Base-by-base conservation (phyloP, 1,284 basidiomycete species). In the Athelia psychrophila region DNA sequence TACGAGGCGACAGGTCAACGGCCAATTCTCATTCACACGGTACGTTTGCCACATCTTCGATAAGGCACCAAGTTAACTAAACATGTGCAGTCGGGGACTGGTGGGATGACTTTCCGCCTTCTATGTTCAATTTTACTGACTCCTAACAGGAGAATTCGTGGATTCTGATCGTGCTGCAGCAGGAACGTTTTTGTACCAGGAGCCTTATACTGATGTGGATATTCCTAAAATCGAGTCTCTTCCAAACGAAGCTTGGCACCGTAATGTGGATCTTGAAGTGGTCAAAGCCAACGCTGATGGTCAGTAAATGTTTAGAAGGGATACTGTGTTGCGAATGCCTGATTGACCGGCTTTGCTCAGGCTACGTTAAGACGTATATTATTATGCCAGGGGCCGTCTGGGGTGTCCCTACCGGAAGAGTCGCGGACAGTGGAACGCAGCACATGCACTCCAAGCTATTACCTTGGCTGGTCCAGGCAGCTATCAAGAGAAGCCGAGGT, bases 351-450 rank as follows among this genome's bases (percentile, higher is more conserved):
- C 2, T 9, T 35, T 18, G 20, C 27, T 9, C 48, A 72, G 75
- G 73, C 10, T 77, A 74, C 49, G 63, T 62, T 10, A 64, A 60
- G 46, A 63, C 70, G 0, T 69, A 74, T 53, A 64, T 77, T 40
- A 58, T 77, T 38, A 48, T 69, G 19, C 77, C 76, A 9, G 62
- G 69, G 1, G 73, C 64, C 1, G 71, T 78, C 52, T 78, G 70
- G 47, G 73, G 72, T 12, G 53, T 70, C n/a, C 65, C 72, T 13
- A 56, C 60, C 6, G 66, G 66, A 6, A 52, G 59, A 16, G 58
- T 79, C 32, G 64, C 66, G 25, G 67, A 74, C 6, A 56, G 66
- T 3, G 73, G 73, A 6, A 52, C 73, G 22, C 65, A 71, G 49
- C 69, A 75, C 51, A 18, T 42, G 20, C 38, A 42, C 20, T 42